Evolutionary conservation across 345 rosid genomes (phyloP).

Genomic region (Hirschfeldia incana): DNA sequence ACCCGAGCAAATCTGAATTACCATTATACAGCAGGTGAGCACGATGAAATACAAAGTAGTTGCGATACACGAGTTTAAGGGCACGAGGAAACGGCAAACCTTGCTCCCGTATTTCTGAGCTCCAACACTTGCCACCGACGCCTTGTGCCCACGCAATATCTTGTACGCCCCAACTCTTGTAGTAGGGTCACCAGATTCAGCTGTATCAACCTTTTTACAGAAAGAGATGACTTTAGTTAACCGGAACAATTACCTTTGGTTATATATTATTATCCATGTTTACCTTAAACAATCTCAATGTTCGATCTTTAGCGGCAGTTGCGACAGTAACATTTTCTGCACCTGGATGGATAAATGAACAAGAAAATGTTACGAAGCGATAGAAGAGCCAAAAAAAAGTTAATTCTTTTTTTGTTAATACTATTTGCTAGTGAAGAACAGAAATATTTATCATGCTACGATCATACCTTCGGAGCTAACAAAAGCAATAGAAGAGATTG

Average conservation of each 20-base stretch:
- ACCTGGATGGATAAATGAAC: slow-evolving; percentile 43
- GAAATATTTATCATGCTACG: background rate
- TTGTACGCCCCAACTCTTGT: slow-evolving; percentile 66
- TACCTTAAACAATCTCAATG: slow-evolving; percentile 96
- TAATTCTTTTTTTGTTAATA: background rate
- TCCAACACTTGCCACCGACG: slow-evolving; percentile 85
- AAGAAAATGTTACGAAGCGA: background rate
- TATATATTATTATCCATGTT: slow-evolving; percentile 13
- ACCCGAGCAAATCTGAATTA: slow-evolving; percentile 78
- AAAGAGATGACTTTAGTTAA: slow-evolving; percentile 26
- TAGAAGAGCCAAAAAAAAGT: background rate
- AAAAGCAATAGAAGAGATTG: slow-evolving; percentile 71
- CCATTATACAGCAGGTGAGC: slow-evolving; percentile 22
- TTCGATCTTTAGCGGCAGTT: slow-evolving; percentile 91
- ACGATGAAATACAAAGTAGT: background rate
- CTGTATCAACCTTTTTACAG: slow-evolving; percentile 54
- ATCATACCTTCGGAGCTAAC: slow-evolving; percentile 56
- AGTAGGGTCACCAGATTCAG: slow-evolving; percentile 46
- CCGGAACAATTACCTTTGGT: slow-evolving; percentile 5
- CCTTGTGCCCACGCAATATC: slow-evolving; percentile 81
- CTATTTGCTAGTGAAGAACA: background rate
- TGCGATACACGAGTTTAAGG: slow-evolving; percentile 8
- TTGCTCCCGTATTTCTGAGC: slow-evolving; percentile 63
- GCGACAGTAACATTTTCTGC: slow-evolving; percentile 52
- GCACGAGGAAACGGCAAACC: slow-evolving; percentile 46